Conservation (phyloP, 805 yeast genomes). For the Candida boidinii region DNA sequence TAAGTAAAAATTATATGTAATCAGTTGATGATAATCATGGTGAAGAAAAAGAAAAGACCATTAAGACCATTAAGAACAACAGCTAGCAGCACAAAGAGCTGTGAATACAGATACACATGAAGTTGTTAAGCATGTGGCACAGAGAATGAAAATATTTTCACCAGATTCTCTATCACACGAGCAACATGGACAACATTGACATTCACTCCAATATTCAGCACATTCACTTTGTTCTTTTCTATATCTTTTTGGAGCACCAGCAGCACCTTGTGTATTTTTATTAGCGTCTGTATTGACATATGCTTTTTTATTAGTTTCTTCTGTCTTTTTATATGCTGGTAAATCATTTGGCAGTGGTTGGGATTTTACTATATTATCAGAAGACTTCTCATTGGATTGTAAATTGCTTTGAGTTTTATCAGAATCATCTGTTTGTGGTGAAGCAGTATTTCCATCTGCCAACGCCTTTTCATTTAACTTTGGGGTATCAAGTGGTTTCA, state of each 20-base stretch:
- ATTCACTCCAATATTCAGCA: conserved; percentile 18
- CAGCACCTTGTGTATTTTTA: neutral
- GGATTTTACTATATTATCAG: neutral
- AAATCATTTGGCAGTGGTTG: neutral
- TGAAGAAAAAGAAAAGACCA: no score
- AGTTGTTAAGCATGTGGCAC: conserved; percentile 1
- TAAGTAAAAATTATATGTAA: no score
- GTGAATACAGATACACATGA: neutral
- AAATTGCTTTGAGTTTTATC: no score
- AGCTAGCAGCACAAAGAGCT: neutral
- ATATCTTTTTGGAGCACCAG: conserved; percentile 9
- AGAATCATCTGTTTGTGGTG: neutral
- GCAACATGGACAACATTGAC: conserved; percentile 6
- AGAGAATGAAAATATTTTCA: conserved; percentile 3
- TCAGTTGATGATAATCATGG: no score
- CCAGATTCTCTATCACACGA: conserved; percentile 5
- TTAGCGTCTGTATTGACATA: conserved; percentile 4
- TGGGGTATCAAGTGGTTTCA: neutral
- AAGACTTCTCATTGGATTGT: neutral
- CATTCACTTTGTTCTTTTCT: conserved; percentile 21
- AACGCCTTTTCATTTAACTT: no score
- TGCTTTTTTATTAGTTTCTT: neutral
- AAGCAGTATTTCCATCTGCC: neutral
- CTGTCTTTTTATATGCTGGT: neutral
- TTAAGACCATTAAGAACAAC: no score